phyloP scores from a whole-genome alignment of 2,329 filamentous ascomycete genomes.

The Neofusicoccum parvum region DNA sequence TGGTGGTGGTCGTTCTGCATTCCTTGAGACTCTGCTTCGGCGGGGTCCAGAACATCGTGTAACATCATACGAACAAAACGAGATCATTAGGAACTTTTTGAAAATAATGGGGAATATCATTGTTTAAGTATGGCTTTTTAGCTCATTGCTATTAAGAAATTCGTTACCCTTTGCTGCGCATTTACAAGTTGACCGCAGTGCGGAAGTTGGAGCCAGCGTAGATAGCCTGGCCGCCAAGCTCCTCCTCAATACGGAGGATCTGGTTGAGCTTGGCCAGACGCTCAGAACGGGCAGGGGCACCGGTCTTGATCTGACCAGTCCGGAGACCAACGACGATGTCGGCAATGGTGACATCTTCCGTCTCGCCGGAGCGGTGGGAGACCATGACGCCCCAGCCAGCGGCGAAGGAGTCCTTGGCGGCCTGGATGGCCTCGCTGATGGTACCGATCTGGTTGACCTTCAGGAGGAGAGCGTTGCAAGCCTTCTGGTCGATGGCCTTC shows the following conservation, averaged over 20 bases:
- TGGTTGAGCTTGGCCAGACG: conserved; percentile 99
- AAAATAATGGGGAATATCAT: conserved; percentile 16
- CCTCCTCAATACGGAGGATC: conserved; percentile 99
- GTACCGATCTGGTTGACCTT: conserved; percentile 99
- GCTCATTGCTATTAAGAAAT: conserved; percentile 19
- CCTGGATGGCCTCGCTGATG: conserved; percentile 97
- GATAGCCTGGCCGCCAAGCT: conserved; percentile 87
- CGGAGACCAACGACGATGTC: conserved; percentile 97
- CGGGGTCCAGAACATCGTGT: neutral
- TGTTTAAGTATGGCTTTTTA: conserved; percentile 15
- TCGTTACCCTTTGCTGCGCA: conserved; percentile 3
- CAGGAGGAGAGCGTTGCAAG: conserved; percentile 95
- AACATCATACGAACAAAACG: neutral
- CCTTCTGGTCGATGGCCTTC: conserved; percentile 99
- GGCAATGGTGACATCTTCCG: conserved; percentile 98
- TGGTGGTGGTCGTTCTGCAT: neutral
- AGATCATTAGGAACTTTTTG: neutral
- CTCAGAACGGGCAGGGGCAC: conserved; percentile 94
- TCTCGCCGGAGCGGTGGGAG: conserved; percentile 98
- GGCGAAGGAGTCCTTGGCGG: conserved; percentile 96
- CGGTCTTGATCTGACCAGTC: conserved; percentile 97
- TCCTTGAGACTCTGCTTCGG: neutral
- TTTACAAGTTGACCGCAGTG: conserved; percentile 83
- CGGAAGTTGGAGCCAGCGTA: conserved; percentile 94
- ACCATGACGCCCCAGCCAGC: conserved; percentile 99